phyloP scores from a whole-genome alignment of 73 alveolate species.

The Loxodes magnus region DNA sequence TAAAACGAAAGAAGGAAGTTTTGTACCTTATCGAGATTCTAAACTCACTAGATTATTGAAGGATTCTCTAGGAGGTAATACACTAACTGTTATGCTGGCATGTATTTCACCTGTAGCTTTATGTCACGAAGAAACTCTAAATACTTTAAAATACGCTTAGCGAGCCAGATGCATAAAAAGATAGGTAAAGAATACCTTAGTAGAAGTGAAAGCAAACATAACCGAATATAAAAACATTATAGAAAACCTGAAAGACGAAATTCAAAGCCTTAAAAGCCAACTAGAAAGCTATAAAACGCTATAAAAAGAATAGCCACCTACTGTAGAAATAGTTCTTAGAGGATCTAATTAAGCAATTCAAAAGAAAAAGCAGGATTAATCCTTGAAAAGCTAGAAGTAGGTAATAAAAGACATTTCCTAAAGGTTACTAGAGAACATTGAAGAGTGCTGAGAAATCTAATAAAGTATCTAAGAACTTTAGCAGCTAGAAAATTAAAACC shows the following conservation, averaged over 20 bases:
- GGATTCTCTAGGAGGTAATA: constrained; percentile 90
- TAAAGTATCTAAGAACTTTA: constrained; percentile 13
- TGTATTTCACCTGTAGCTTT: constrained; percentile 68
- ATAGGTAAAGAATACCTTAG: constrained; percentile 52
- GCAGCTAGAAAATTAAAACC: too few relatives aligned
- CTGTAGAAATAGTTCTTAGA: not conserved
- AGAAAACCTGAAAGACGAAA: constrained; percentile 54
- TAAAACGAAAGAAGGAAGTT: constrained; percentile 37
- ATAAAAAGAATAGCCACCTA: not conserved
- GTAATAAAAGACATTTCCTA: not conserved
- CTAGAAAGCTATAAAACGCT: constrained; percentile 4
- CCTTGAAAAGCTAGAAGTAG: not conserved
- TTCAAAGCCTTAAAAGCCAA: constrained; percentile 50
- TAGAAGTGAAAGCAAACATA: constrained; percentile 53
- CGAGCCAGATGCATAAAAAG: constrained; percentile 88
- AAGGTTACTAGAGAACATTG: not conserved
- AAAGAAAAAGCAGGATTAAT: not conserved
- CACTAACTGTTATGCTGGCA: constrained; percentile 88
- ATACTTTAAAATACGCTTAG: constrained; percentile 85
- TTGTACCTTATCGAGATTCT: constrained; percentile 93
- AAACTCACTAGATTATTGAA: constrained; percentile 83
- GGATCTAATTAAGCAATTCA: not conserved
- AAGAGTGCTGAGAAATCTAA: constrained; percentile 18
- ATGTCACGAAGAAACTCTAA: constrained; percentile 78
- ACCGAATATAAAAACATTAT: constrained; percentile 65